phyloP scores from a whole-genome alignment of 805 yeast species.

The Saccharomycopsis babjevae region DNA sequence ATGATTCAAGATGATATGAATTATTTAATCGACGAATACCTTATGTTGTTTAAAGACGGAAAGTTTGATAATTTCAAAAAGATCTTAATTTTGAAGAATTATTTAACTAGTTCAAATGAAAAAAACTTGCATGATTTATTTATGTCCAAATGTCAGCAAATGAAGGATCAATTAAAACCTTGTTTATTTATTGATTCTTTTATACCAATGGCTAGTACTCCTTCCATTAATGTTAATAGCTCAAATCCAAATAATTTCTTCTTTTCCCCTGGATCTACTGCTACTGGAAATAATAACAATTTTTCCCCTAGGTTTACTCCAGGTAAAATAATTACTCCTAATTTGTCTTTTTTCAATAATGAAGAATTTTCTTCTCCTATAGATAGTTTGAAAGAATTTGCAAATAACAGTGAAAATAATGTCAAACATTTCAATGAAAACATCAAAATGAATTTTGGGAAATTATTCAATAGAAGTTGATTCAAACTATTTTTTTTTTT shows the following conservation, averaged over 20 bases:
- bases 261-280: constrained; percentile 13
- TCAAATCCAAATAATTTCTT: neutral
- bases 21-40: constrained; percentile 52
- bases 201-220: constrained; percentile 5
- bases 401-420: constrained; percentile 46
- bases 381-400: constrained; percentile 28
- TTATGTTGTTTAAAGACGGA: constrained; percentile 55
- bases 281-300: constrained; percentile 21
- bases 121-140: constrained; percentile 34
- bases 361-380: constrained; percentile 23
- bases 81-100: constrained; percentile 53
- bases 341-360: constrained; percentile 21
- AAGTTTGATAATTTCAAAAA: constrained; percentile 54
- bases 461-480: constrained; percentile 36
- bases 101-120: constrained; percentile 23
- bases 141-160: constrained; percentile 24
- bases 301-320: constrained; percentile 4
- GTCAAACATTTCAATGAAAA: constrained; percentile 59
- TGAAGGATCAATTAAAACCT: constrained; percentile 3
- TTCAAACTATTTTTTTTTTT: neutral
- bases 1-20: constrained; percentile 62
- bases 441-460: constrained; percentile 46
- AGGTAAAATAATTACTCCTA: constrained; percentile 8
- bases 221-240: neutral
- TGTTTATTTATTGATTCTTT: constrained; percentile 4